Base-by-base conservation (phyloP, 768 basidiomycete genomes). In the Phlebiopsis gigantea region DNA sequence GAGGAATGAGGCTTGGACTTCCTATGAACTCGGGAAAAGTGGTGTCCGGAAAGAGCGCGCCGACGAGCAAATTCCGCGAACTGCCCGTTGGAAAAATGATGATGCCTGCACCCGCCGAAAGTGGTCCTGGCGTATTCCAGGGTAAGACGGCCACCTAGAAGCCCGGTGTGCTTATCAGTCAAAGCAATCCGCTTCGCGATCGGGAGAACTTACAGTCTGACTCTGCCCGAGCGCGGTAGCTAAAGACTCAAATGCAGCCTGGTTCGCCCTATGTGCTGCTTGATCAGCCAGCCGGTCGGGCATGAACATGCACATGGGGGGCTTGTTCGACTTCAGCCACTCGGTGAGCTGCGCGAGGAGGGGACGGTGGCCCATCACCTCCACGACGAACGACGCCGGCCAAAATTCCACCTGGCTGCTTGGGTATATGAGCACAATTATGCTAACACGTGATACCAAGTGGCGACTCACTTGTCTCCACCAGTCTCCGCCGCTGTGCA, bases 401-500 rank as follows among this genome's bases (percentile, higher is more conserved):
- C 85, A 87, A 31, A 76, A 70, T 58, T 81, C 78, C 59, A 77
- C 73, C 69, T 81, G 71, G 61, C 77, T 79, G 64, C 57, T 60
- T 57, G 59, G 54, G 45, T 41, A 48, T 42, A 53, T 52, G 53
- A 59, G 48, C 42, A 44, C 59, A 19, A 59, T 60, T 41, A 56
- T 45, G 17, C 42, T 39, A 53, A 49, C 41, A 42, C 46, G 56
- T 47, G n/a, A 7, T 31, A 10, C 12, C 47, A 52, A 47, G 22
- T 45, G 21, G 46, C 15, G 57, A 76, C 83, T 67, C 75, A 87
- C 85, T 77, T 83, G 63, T 86, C 82, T n/a, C 84, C 83, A 65
- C 85, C 84, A 30, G 82, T 85, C 72, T 87, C 85, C 43, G 84
- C 83, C 24, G 82, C 83, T 26, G 83, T 82, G 62, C 84, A 81